Percentiles rank a stretch among this genome's conserved stretches.
phyloP scores from a whole-genome alignment of 495 filamentous ascomycete genomes.

The Penicillium diatomitis region DNA sequence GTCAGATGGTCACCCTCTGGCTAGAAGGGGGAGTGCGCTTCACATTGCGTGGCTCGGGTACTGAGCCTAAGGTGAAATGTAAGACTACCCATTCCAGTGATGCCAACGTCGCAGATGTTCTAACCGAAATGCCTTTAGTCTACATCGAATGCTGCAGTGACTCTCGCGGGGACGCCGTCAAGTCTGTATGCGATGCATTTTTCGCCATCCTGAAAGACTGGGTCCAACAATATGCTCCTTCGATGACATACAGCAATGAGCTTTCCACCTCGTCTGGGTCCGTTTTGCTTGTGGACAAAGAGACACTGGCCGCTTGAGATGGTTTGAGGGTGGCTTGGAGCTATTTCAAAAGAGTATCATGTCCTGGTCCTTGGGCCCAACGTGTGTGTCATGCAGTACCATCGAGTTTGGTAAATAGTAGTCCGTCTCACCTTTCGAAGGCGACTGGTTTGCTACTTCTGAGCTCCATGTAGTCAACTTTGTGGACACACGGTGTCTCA shows the following conservation, averaged over 20 bases:
- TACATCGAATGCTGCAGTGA: slow-evolving; percentile 48
- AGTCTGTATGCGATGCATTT: slow-evolving; percentile 45
- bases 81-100: slow-evolving; percentile 14
- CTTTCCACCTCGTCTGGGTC: slow-evolving; percentile 35
- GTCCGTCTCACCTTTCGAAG: neutral
- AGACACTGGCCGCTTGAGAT: neutral
- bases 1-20: slow-evolving; percentile 67
- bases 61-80: slow-evolving; percentile 63
- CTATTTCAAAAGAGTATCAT: too few relatives aligned
- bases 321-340: neutral
- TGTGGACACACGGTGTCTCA: neutral
- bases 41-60: slow-evolving; percentile 60
- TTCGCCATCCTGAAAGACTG: slow-evolving; percentile 46
- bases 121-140: slow-evolving; percentile 20
- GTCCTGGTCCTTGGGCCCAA: too few relatives aligned
- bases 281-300: slow-evolving; percentile 20
- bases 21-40: slow-evolving; percentile 50
- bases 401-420: neutral
- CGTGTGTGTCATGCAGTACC: too few relatives aligned
- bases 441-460: too few relatives aligned
- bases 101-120: too few relatives aligned
- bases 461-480: neutral
- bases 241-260: slow-evolving; percentile 28
- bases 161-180: slow-evolving; percentile 37
- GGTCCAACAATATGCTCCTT: slow-evolving; percentile 40